These are phyloP conservation scores for Nothopassalora personata DNA, from an alignment of 2,329 filamentous ascomycete species.

Conservation along the genomic window DNA sequence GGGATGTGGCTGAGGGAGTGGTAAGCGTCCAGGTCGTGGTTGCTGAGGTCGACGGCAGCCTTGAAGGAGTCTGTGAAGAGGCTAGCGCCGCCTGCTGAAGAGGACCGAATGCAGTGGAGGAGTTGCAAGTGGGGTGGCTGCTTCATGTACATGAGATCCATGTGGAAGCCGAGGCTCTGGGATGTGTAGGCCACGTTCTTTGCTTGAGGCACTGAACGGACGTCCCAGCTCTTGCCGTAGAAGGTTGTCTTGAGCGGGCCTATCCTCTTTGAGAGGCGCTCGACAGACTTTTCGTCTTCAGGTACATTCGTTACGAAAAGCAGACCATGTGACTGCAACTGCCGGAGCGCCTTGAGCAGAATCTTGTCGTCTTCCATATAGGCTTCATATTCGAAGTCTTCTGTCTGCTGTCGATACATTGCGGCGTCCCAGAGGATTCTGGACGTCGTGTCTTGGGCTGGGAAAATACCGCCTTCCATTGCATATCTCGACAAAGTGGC, in stretches of 20 bases:
- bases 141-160: conserved; percentile 84
- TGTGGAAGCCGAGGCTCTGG: conserved; percentile 77
- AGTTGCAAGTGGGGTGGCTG: conserved; percentile 78
- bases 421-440: conserved; percentile 40
- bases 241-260: conserved; percentile 80
- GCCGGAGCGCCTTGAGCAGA: conserved; percentile 58
- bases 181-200: conserved; percentile 89
- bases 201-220: conserved; percentile 71
- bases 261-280: conserved; percentile 64
- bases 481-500: neutral
- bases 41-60: conserved; percentile 44
- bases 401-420: conserved; percentile 45
- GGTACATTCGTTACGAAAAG: conserved; percentile 74
- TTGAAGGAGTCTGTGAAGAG: conserved; percentile 74
- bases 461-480: neutral
- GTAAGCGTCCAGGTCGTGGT: conserved; percentile 17
- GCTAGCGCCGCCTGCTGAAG: conserved; percentile 72
- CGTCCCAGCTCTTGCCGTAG: conserved; percentile 88
- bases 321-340: conserved; percentile 63
- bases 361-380: conserved; percentile 60
- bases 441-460: neutral
- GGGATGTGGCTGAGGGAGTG: conserved; percentile 1
- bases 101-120: conserved; percentile 82
- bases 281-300: conserved; percentile 47
- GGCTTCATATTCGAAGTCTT: conserved; percentile 61